phyloP scores from a whole-genome alignment of 805 yeast genomes.

The Nakazawaea holstii region DNA sequence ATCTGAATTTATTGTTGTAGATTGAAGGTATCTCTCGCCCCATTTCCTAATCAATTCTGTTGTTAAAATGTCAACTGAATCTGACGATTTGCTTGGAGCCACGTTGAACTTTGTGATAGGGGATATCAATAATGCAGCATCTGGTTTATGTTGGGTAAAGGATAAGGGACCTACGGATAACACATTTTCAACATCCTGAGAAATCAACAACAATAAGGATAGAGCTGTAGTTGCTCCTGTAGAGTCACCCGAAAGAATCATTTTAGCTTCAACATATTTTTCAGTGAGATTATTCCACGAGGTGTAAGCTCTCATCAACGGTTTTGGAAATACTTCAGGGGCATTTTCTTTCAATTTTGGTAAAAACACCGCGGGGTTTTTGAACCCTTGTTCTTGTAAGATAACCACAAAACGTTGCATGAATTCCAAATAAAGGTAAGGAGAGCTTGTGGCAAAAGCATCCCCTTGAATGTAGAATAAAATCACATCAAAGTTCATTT shows the following conservation, averaged over 20 bases:
- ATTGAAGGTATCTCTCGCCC: slow-evolving; percentile 13
- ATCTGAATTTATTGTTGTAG: slow-evolving; percentile 1
- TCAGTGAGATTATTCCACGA: slow-evolving; percentile 27
- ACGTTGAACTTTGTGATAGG: slow-evolving; percentile 18
- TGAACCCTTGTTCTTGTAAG: slow-evolving; percentile 42
- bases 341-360: slow-evolving; percentile 13
- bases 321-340: slow-evolving; percentile 20
- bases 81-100: slow-evolving; percentile 10
- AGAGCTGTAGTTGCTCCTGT: slow-evolving; percentile 40
- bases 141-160: slow-evolving; percentile 18
- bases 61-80: slow-evolving; percentile 24
- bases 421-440: slow-evolving; percentile 37
- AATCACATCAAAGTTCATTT: slow-evolving; percentile 30
- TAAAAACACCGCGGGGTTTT: slow-evolving; percentile 39
- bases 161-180: slow-evolving; percentile 11
- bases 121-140: slow-evolving; percentile 26
- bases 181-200: slow-evolving; percentile 25
- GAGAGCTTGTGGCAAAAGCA: slow-evolving; percentile 28
- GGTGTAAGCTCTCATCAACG: slow-evolving; percentile 19
- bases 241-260: slow-evolving; percentile 40
- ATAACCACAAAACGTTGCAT: slow-evolving; percentile 33
- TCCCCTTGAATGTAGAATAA: slow-evolving; percentile 41
- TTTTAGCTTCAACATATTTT: slow-evolving; percentile 21
- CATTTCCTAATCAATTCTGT: slow-evolving; percentile 16
- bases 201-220: slow-evolving; percentile 27